phyloP scores from a whole-genome alignment of 2,329 filamentous ascomycete species.

The Stemphylium lycopersici region DNA sequence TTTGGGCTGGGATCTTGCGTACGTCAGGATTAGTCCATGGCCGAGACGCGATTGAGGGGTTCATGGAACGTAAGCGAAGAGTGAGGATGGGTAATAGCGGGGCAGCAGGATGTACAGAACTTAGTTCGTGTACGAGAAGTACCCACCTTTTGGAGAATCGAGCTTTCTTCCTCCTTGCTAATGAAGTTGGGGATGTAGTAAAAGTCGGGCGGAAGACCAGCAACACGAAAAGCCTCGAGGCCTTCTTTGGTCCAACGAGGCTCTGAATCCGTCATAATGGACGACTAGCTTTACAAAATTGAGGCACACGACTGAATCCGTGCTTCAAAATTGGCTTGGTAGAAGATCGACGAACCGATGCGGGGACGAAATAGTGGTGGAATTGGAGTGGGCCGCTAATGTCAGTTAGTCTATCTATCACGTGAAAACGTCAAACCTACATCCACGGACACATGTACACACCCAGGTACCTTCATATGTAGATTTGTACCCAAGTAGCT shows the following conservation, averaged over 20 bases:
- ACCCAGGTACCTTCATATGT: too few relatives aligned
- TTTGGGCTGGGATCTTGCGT: constrained; percentile 55
- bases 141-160: constrained; percentile 72
- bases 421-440: not conserved
- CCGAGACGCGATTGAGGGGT: not conserved
- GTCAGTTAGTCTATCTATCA: not conserved
- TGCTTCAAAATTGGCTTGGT: too few relatives aligned
- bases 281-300: not conserved
- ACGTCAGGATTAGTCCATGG: not conserved
- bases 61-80: not conserved
- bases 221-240: constrained; percentile 50
- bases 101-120: not conserved
- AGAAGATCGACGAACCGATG: not conserved
- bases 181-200: constrained; percentile 92
- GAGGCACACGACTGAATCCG: too few relatives aligned
- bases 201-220: constrained; percentile 65
- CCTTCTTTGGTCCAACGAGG: not conserved
- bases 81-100: not conserved
- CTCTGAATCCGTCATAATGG: not conserved
- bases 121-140: not conserved
- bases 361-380: not conserved
- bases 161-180: constrained; percentile 71
- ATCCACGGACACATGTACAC: too few relatives aligned
- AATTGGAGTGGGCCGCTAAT: not conserved
- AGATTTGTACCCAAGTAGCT: not conserved